A percentile compares a stretch with the other conserved stretches of the same genome.
Conservation (phyloP, 441 rosid genomes). For the Raphanus hybrid region DNA sequence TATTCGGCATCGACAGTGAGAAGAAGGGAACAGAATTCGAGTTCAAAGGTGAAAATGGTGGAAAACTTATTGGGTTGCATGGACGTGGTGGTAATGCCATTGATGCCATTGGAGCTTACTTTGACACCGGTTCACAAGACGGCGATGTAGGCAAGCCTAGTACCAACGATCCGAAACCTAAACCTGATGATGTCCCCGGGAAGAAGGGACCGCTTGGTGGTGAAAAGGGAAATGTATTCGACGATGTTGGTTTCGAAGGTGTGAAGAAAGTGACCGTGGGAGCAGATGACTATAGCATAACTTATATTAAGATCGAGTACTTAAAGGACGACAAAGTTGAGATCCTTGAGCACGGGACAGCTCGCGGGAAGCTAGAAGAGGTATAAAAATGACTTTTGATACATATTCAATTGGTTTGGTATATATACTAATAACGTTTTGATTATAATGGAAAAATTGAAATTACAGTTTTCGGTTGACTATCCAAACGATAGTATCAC, state of each 20-base stretch:
- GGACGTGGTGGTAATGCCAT: conserved; percentile 39
- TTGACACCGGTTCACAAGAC: too few species aligned
- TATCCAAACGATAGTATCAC: neutral
- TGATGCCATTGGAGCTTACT: conserved; percentile 24
- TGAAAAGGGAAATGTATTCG: conserved; percentile 9
- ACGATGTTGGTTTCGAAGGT: conserved; percentile 36
- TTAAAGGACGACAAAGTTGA: conserved; percentile 2
- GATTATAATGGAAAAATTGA: neutral
- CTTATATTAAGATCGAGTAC: neutral
- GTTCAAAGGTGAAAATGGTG: conserved; percentile 22
- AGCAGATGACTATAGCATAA: neutral
- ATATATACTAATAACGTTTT: neutral
- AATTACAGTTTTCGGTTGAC: conserved; percentile 7
- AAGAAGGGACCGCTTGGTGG: conserved; percentile 24
- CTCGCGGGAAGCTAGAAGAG: neutral
- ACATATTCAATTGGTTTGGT: neutral
- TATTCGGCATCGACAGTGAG: neutral
- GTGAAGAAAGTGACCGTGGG: conserved; percentile 28
- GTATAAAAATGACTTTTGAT: neutral
- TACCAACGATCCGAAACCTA: too few species aligned
- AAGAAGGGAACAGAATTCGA: neutral
- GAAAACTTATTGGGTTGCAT: conserved; percentile 38
- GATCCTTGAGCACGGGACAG: conserved; percentile 24
- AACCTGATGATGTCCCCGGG: neutral
- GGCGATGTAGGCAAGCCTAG: too few species aligned